Conservation (phyloP, 2,329 filamentous ascomycete genomes). For the Paecilomyces formosus region DNA sequence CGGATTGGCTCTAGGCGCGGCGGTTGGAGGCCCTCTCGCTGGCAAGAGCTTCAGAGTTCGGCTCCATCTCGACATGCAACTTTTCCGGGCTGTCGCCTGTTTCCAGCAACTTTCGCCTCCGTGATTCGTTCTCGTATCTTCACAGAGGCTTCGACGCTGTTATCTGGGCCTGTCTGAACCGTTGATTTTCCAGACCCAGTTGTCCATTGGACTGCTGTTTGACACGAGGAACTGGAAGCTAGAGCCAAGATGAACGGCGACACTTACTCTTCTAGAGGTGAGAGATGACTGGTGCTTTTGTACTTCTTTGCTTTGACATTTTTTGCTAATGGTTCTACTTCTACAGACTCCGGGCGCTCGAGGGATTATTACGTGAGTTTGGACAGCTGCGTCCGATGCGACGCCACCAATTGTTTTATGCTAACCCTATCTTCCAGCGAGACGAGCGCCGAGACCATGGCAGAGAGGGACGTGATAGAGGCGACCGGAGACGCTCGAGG, state of each 20-base stretch:
- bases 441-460: constrained; percentile 41
- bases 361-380: constrained; percentile 48
- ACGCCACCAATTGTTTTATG: constrained; percentile 2
- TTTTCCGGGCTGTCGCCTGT: constrained; percentile 20
- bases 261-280: constrained; percentile 72
- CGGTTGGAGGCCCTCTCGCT: not conserved
- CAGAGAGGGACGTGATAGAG: constrained; percentile 37
- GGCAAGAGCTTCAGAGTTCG: constrained; percentile 3
- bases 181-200: constrained; percentile 9
- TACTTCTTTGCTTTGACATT: constrained; percentile 13
- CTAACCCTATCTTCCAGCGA: constrained; percentile 29
- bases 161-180: constrained; percentile 6
- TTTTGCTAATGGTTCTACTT: constrained; percentile 26
- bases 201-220: not conserved
- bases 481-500: constrained; percentile 70
- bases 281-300: constrained; percentile 14
- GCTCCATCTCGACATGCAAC: constrained; percentile 20
- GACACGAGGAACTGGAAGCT: not conserved
- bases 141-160: not conserved
- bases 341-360: constrained; percentile 44
- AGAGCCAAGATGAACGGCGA: constrained; percentile 70
- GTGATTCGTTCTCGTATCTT: not conserved
- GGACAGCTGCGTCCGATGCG: constrained; percentile 1
- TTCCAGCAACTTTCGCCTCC: constrained; percentile 2
- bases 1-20: constrained; percentile 8